Conservation (phyloP, 2,329 filamentous ascomycete species). For the Cryphonectria radicalis region DNA sequence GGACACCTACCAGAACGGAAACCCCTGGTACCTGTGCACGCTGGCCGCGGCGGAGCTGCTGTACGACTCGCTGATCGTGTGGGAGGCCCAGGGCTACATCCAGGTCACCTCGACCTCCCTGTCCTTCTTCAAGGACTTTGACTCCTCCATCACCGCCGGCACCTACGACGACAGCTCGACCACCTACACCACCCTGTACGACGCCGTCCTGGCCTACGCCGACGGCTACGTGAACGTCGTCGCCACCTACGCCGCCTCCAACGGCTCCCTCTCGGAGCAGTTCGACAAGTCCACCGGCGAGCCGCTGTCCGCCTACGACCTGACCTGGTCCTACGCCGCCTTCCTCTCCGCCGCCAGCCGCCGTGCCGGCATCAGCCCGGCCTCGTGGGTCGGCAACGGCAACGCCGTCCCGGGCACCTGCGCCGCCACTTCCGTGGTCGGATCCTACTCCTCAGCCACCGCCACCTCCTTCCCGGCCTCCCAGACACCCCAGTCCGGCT, state of each 20-base stretch:
- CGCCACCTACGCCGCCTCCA: slow-evolving; percentile 61
- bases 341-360: slow-evolving; percentile 67
- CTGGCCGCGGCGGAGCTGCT: slow-evolving; percentile 80
- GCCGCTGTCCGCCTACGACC: slow-evolving; percentile 66
- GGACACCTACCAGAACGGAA: slow-evolving; percentile 76
- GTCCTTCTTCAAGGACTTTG: slow-evolving; percentile 72
- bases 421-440: slow-evolving; percentile 48
- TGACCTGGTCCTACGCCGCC: slow-evolving; percentile 76
- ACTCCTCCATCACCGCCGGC: slow-evolving; percentile 60
- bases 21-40: slow-evolving; percentile 81
- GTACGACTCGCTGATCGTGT: slow-evolving; percentile 75
- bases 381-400: slow-evolving; percentile 57
- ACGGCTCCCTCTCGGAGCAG: slow-evolving; percentile 72
- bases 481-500: slow-evolving; percentile 49
- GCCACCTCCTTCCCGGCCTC: slow-evolving; percentile 53
- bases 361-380: slow-evolving; percentile 58
- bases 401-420: slow-evolving; percentile 56
- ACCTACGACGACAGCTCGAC: slow-evolving; percentile 58
- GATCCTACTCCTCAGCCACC: slow-evolving; percentile 57
- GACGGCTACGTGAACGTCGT: slow-evolving; percentile 67
- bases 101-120: slow-evolving; percentile 68
- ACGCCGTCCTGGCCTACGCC: slow-evolving; percentile 61
- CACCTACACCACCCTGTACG: slow-evolving; percentile 59
- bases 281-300: slow-evolving; percentile 58
- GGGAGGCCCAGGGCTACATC: slow-evolving; percentile 66